phyloP scores from a whole-genome alignment of 2,329 filamentous ascomycete species.

The Colletotrichum falcatum region DNA sequence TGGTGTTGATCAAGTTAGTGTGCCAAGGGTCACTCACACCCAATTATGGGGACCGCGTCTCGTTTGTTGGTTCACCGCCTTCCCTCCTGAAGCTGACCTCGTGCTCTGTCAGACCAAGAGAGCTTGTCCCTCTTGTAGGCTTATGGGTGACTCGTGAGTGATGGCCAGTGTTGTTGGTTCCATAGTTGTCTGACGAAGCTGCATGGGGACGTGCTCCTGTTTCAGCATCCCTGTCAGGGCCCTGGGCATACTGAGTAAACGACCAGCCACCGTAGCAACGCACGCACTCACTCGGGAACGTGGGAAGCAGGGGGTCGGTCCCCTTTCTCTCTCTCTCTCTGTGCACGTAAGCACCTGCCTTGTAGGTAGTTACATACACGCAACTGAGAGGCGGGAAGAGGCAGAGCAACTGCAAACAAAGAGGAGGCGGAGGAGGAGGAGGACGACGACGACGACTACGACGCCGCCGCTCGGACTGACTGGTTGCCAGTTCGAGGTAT shows the following conservation, averaged over 20 bases:
- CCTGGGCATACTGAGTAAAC: too few relatives aligned
- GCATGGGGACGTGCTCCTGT: conserved; percentile 20
- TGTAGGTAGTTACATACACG: background rate
- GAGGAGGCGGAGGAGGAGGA: too few relatives aligned
- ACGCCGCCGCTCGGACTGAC: conserved; percentile 2
- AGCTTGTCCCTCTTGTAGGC: background rate
- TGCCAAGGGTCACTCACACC: conserved; percentile 7
- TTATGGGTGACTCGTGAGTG: background rate
- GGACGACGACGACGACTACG: too few relatives aligned
- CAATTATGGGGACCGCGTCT: background rate
- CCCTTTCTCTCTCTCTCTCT: background rate
- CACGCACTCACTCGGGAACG: background rate
- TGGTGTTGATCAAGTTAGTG: background rate
- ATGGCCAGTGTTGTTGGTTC: conserved; percentile 31
- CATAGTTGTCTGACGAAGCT: conserved; percentile 42
- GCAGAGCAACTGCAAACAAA: background rate
- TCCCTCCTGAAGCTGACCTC: background rate
- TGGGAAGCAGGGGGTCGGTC: background rate
- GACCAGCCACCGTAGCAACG: background rate
- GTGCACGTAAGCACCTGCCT: background rate
- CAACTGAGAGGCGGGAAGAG: background rate
- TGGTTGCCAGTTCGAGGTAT: background rate
- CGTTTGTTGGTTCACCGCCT: conserved; percentile 2
- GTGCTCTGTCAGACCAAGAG: background rate
- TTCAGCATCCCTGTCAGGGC: conserved; percentile 30